Base-by-base conservation (phyloP, 1,139 yeast species). In the Lipomyces yarrowii region DNA sequence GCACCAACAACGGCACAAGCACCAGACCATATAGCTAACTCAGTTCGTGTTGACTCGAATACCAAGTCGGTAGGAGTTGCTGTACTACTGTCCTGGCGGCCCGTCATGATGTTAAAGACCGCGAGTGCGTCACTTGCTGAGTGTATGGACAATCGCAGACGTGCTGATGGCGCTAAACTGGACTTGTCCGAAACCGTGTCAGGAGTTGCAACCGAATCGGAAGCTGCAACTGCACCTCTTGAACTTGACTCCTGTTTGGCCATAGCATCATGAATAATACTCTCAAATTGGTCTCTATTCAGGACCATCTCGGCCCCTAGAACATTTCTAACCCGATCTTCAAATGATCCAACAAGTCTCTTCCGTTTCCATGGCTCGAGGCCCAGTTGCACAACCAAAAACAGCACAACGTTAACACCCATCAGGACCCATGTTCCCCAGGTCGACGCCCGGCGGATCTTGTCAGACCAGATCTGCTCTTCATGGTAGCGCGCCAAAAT, bases 391-490 rank as follows among this genome's bases (percentile, higher is more conserved):
- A 96, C 96, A 2, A 90, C 80, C 4, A 92, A 74, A 72, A 96
- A 92, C 55, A 96, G 77, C 21, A 90, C 68, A 26, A 94, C 84
- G 78, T 96, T 96, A 71, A 92, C 84, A 0, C 93, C 96, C 96
- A 92, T 92, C 61, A 96, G 82, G 0, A 88, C 81, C 84, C 96
- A 87, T 0, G 99, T 94, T 0, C 98, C 99, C 96, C 97, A 96
- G 0, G 99, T 93, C 10, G 97, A 91, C 1, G 96, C 92, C 69
- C 96, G 83, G 70, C 99, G 81, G 68, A 94, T 94, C 77, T 93
- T 93, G 77, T 96, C 99, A 3, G 97, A 91, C 99, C 99, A 96
- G 3, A 94, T 87, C 77, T 96, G 99, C 74, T 96, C 99, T 75
- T 96, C 99, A 70, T 94, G 97, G 74, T 96, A 96, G 71, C 98